Evolutionary conservation across 495 filamentous ascomycete species (phyloP).

Genomic region (Hamigera avellanea): DNA sequence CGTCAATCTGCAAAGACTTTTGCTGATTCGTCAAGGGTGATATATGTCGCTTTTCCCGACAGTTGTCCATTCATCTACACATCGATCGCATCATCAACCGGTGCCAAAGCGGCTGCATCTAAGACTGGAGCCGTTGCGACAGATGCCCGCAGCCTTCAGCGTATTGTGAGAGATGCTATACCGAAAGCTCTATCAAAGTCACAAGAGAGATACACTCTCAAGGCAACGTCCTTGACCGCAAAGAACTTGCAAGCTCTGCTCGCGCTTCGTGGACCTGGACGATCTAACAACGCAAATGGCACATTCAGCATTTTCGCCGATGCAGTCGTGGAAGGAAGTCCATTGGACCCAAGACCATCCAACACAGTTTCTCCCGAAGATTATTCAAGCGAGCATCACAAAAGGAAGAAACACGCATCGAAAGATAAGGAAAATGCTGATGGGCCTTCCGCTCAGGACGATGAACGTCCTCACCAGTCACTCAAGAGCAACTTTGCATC

Average conservation of each 20-base stretch:
- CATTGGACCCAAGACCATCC: conserved; percentile 39
- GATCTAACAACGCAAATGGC: conserved; percentile 56
- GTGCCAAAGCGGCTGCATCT: conserved; percentile 14
- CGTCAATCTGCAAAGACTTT: conserved; percentile 24
- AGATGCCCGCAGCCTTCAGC: conserved; percentile 52
- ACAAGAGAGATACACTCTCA: conserved; percentile 54
- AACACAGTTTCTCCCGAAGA: conserved; percentile 32
- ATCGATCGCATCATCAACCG: conserved; percentile 38
- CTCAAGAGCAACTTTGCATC: conserved; percentile 28
- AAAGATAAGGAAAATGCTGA: too few relatives aligned
- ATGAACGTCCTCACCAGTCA: neutral
- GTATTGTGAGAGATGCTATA: conserved; percentile 59
- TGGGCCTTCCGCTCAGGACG: neutral
- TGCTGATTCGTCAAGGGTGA: conserved; percentile 45
- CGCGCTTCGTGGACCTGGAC: conserved; percentile 49
- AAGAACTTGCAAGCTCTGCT: conserved; percentile 56
- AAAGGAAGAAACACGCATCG: conserved; percentile 10
- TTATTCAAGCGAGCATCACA: conserved; percentile 15
- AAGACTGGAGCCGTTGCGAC: conserved; percentile 24
- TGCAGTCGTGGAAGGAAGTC: conserved; percentile 43
- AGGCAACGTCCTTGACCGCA: conserved; percentile 52
- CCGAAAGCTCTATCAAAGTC: conserved; percentile 66
- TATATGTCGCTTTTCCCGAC: conserved; percentile 73
- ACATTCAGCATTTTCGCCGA: conserved; percentile 72
- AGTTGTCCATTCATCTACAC: conserved; percentile 64